Evolutionary conservation across 2,329 filamentous ascomycete species (phyloP).

Genomic region (Fusarium tjaetaba): DNA sequence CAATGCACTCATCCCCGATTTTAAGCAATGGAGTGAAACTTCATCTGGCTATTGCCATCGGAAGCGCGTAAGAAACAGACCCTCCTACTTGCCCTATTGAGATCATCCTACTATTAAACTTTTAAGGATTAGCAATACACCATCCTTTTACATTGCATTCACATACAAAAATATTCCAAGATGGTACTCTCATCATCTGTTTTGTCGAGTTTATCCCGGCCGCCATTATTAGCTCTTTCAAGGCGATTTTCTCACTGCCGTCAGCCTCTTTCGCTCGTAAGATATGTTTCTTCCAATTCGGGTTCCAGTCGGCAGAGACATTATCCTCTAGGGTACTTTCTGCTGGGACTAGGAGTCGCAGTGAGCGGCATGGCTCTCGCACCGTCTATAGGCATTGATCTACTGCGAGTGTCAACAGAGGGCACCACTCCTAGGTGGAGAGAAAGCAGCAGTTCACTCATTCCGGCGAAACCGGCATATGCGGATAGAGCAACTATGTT

Average conservation of each 20-base stretch:
- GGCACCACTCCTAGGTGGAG: background rate
- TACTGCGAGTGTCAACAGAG: background rate
- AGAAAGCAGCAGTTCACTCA: background rate
- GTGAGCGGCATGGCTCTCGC: background rate
- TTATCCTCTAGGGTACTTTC: background rate
- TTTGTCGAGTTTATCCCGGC: background rate
- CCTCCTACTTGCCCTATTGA: background rate
- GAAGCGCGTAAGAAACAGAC: too few species aligned
- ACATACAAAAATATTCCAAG: background rate
- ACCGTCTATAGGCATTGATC: background rate
- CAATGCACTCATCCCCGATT: background rate
- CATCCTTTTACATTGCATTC: too few species aligned
- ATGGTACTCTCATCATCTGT: background rate
- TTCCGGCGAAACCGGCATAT: background rate
- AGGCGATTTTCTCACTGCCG: fast-evolving
- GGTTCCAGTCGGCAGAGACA: background rate
- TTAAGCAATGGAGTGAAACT: background rate
- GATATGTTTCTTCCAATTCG: background rate
- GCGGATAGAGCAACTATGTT: background rate
- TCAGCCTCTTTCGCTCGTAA: background rate
- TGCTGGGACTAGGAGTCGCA: background rate
- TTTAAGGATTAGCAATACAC: background rate
- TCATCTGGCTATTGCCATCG: background rate
- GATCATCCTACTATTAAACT: background rate
- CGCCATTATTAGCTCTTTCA: background rate